phyloP scores from a whole-genome alignment of 768 basidiomycete species.

The Russula sp. region DNA sequence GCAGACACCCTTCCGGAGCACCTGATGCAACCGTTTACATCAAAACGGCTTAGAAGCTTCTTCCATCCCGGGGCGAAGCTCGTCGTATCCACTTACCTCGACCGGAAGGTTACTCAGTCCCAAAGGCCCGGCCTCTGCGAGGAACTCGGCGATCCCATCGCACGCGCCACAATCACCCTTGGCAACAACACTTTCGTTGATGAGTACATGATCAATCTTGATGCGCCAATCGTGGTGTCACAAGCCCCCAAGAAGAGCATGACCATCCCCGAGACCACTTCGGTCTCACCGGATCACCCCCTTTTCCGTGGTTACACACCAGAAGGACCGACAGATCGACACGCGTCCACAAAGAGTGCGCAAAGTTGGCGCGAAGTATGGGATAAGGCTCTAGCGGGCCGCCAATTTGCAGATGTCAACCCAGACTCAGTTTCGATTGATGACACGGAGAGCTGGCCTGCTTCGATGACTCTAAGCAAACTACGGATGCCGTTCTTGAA shows the following conservation, averaged over 20 bases:
- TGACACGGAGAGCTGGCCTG: neutral
- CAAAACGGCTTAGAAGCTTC: constrained; percentile 3
- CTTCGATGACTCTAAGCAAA: no score
- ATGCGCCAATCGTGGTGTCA: neutral
- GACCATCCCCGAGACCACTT: neutral
- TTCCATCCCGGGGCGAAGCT: constrained; percentile 15
- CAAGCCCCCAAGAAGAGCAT: constrained; percentile 7
- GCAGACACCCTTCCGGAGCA: constrained; percentile 20
- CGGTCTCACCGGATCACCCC: constrained; percentile 16
- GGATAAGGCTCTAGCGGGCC: constrained; percentile 9
- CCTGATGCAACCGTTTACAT: constrained; percentile 21
- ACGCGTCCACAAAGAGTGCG: neutral
- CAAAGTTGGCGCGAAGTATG: constrained; percentile 14
- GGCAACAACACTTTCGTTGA: constrained; percentile 15
- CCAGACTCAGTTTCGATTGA: neutral
- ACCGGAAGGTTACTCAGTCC: constrained; percentile 3
- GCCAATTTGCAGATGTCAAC: neutral
- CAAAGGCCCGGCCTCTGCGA: constrained; percentile 18
- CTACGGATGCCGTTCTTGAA: no score
- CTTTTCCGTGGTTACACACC: constrained; percentile 14
- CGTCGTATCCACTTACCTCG: constrained; percentile 16
- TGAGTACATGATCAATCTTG: constrained; percentile 17
- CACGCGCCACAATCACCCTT: constrained; percentile 19
- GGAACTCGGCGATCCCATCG: constrained; percentile 10
- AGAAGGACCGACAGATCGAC: neutral